Evolutionary conservation across 768 basidiomycete species (phyloP).

Genomic region (Amanita molliuscula): DNA sequence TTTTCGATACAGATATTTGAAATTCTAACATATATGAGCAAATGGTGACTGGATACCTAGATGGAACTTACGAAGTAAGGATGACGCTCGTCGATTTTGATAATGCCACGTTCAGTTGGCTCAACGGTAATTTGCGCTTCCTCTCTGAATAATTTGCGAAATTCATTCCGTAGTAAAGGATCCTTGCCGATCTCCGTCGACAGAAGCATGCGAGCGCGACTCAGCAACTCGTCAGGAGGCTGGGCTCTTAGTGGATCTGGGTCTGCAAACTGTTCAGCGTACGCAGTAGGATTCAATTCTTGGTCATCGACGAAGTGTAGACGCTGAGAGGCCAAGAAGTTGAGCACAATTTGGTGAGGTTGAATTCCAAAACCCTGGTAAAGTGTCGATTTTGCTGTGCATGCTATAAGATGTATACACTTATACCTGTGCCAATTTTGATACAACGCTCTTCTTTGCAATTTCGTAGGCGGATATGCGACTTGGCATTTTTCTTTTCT

Average conservation of each 20-base stretch:
- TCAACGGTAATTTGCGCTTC: slow-evolving; percentile 69
- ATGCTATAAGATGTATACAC: background rate
- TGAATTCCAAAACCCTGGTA: slow-evolving; percentile 75
- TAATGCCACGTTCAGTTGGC: slow-evolving; percentile 80
- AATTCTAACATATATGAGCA: slow-evolving; percentile 44
- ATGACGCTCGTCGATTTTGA: slow-evolving; percentile 68
- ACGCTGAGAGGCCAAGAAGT: slow-evolving; percentile 54
- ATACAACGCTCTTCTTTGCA: slow-evolving; percentile 68
- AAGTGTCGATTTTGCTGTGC: slow-evolving; percentile 2
- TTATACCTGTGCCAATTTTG: slow-evolving; percentile 72
- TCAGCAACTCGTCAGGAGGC: slow-evolving; percentile 57
- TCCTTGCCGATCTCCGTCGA: slow-evolving; percentile 90
- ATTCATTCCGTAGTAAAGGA: slow-evolving; percentile 71
- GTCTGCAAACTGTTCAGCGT: slow-evolving; percentile 81
- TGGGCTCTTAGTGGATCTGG: slow-evolving; percentile 49
- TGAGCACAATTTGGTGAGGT: slow-evolving; percentile 76
- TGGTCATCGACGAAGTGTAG: slow-evolving; percentile 74
- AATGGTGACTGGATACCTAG: background rate
- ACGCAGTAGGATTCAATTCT: slow-evolving; percentile 65
- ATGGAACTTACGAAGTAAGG: slow-evolving; percentile 50
- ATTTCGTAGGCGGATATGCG: slow-evolving; percentile 78
- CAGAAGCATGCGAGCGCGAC: slow-evolving; percentile 72
- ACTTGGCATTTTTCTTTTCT: slow-evolving; percentile 75
- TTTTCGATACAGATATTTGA: slow-evolving; percentile 89
- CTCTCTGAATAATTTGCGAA: slow-evolving; percentile 65